A percentile compares a stretch with the other conserved stretches of the same genome.
Conservation (phyloP, 169 alveolate genomes). For the Babesia ovis region DNA sequence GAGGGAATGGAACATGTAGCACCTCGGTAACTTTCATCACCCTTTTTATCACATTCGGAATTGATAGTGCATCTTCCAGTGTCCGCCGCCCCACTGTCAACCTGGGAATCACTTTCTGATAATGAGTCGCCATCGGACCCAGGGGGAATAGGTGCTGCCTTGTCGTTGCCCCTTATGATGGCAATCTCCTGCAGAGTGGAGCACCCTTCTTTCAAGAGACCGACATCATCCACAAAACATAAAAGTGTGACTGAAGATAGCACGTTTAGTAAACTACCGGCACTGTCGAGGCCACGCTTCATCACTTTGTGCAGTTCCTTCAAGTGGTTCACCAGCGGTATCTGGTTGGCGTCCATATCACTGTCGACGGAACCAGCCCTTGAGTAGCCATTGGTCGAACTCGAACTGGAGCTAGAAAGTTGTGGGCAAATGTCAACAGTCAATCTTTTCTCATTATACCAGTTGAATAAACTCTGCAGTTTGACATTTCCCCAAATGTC, state of each 20-base stretch:
- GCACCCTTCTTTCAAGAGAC: conserved; percentile 50
- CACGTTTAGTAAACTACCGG: conserved; percentile 33
- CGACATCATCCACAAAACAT: conserved; percentile 65
- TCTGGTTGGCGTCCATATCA: conserved; percentile 55
- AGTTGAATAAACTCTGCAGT: conserved; percentile 54
- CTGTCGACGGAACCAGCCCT: conserved; percentile 56
- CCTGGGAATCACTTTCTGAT: neutral
- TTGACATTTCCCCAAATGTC: conserved; percentile 70
- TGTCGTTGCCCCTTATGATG: conserved; percentile 27
- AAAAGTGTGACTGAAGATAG: conserved; percentile 57
- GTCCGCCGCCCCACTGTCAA: neutral
- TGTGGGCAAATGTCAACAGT: conserved; percentile 49
- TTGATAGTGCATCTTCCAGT: neutral
- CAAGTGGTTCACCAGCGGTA: conserved; percentile 48
- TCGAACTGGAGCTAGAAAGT: conserved; percentile 46
- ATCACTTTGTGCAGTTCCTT: conserved; percentile 48
- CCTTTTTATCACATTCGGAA: neutral
- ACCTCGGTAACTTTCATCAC: neutral
- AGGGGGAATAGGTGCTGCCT: neutral
- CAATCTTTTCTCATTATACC: conserved; percentile 57
- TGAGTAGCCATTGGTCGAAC: conserved; percentile 20
- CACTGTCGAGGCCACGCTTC: conserved; percentile 49
- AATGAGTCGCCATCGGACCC: conserved; percentile 1
- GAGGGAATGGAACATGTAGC: neutral
- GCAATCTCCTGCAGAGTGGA: conserved; percentile 62